Evolutionary conservation across 164 flowering plant species (phyloP).

Genomic region (Amborella trichopoda): DNA sequence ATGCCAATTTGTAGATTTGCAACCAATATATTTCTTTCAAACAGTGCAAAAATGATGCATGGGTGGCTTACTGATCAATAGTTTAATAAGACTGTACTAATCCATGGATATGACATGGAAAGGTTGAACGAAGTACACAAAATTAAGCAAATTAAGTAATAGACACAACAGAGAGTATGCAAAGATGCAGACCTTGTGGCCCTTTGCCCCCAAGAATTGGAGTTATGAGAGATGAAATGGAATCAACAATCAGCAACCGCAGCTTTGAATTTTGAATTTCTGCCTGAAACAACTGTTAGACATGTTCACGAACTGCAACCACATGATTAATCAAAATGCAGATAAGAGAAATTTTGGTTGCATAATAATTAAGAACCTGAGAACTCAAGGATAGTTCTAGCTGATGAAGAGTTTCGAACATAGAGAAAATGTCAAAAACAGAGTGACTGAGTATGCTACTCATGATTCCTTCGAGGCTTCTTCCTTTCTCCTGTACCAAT

Average conservation of each 20-base stretch:
- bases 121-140: too few relatives aligned
- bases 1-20: too few relatives aligned
- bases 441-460: slow-evolving; percentile 42
- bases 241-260: slow-evolving; percentile 57
- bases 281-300: slow-evolving; percentile 16
- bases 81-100: too few relatives aligned
- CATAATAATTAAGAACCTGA: slow-evolving; percentile 45
- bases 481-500: slow-evolving; percentile 24
- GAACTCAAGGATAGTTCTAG: slow-evolving; percentile 29
- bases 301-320: slow-evolving; percentile 2
- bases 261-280: slow-evolving; percentile 15
- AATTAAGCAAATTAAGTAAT: too few relatives aligned
- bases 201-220: slow-evolving; percentile 71
- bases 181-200: slow-evolving; percentile 45
- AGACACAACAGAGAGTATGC: too few relatives aligned
- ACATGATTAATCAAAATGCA: slow-evolving; percentile 1
- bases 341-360: slow-evolving; percentile 2
- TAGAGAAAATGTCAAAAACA: slow-evolving; percentile 53
- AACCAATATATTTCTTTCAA: too few relatives aligned
- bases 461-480: slow-evolving; percentile 36
- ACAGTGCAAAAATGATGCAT: too few relatives aligned
- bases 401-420: slow-evolving; percentile 49
- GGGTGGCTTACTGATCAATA: too few relatives aligned
- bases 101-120: too few relatives aligned
- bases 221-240: slow-evolving; percentile 63